Percentiles rank a stretch among this genome's conserved stretches.
These are phyloP conservation scores for Flaveria sonorensis DNA, from an alignment of 129 eudicot species.

Conservation along the genomic window DNA sequence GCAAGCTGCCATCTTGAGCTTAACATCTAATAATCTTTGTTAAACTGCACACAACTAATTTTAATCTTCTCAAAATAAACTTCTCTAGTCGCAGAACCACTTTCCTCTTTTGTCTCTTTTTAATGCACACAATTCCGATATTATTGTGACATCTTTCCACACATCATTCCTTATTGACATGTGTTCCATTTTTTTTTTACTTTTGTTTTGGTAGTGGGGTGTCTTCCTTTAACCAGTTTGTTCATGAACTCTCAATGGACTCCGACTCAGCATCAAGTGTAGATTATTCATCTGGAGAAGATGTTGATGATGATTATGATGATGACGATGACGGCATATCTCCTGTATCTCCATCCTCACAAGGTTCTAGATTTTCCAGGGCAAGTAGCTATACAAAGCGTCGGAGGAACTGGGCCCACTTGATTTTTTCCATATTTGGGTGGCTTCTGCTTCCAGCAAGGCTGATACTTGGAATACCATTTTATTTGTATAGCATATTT, in stretches of 20 bases:
- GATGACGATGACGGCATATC: conserved; percentile 47
- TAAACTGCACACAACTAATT: not conserved
- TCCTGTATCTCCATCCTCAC: conserved; percentile 78
- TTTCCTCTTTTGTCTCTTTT: not conserved
- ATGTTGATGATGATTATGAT: conserved; percentile 29
- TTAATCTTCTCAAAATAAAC: not conserved
- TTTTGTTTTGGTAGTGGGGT: conserved; percentile 62
- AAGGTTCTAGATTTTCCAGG: conserved; percentile 66
- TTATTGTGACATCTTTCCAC: not conserved
- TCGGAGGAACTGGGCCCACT: conserved; percentile 45
- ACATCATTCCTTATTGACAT: conserved; percentile 18
- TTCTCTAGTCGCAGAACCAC: not conserved
- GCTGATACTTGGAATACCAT: conserved; percentile 58
- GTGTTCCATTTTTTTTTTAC: not conserved
- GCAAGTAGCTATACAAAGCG: conserved; percentile 60
- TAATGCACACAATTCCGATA: not conserved
- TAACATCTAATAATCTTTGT: not conserved
- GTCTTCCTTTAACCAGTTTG: conserved; percentile 92
- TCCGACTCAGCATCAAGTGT: conserved; percentile 77
- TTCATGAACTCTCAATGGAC: conserved; percentile 81
- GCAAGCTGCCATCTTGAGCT: not conserved
- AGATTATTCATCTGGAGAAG: conserved; percentile 87
- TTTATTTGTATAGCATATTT: conserved; percentile 44
- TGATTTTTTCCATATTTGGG: conserved; percentile 48
- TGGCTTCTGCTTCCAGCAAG: conserved; percentile 76